Conservation (phyloP, 306 rosid genomes). For the Dryas drummondii region DNA sequence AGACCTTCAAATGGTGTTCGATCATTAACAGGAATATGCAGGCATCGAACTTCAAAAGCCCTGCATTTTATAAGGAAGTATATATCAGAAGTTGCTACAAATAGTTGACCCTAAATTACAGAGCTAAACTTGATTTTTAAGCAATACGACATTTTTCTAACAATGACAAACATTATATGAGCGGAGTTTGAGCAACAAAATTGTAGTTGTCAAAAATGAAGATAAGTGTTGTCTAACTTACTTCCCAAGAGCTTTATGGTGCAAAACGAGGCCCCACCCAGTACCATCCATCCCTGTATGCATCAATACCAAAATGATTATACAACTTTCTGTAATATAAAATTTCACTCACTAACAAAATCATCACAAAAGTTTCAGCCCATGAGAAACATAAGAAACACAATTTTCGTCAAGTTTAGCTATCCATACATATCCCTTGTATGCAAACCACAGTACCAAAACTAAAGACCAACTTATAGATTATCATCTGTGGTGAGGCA, state of each 20-base stretch:
- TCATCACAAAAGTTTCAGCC: background rate
- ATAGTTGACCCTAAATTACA: background rate
- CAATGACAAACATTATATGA: background rate
- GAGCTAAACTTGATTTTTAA: background rate
- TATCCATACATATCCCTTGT: background rate
- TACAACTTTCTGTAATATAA: conserved; percentile 10
- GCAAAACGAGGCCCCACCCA: conserved; percentile 84
- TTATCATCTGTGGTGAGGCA: conserved; percentile 2
- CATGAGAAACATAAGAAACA: background rate
- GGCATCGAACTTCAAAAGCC: conserved; percentile 88
- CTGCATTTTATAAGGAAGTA: conserved; percentile 41
- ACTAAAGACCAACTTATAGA: background rate
- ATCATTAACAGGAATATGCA: conserved; percentile 81
- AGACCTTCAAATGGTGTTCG: conserved; percentile 93
- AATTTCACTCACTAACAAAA: conserved; percentile 1
- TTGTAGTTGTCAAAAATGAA: background rate
- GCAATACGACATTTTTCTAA: conserved; percentile 1
- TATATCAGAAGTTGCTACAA: background rate
- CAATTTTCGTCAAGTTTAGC: background rate
- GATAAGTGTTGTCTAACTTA: conserved; percentile 34
- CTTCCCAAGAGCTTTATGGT: conserved; percentile 93
- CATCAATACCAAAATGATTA: conserved; percentile 26
- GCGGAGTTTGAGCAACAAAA: background rate
- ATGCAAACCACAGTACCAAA: conserved; percentile 22
- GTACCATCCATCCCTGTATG: conserved; percentile 84